Evolutionary conservation across 2,329 filamentous ascomycete genomes (phyloP), one percentile per base, ranked within the genome.

Genomic region (Fusarium nurragi): DNA sequence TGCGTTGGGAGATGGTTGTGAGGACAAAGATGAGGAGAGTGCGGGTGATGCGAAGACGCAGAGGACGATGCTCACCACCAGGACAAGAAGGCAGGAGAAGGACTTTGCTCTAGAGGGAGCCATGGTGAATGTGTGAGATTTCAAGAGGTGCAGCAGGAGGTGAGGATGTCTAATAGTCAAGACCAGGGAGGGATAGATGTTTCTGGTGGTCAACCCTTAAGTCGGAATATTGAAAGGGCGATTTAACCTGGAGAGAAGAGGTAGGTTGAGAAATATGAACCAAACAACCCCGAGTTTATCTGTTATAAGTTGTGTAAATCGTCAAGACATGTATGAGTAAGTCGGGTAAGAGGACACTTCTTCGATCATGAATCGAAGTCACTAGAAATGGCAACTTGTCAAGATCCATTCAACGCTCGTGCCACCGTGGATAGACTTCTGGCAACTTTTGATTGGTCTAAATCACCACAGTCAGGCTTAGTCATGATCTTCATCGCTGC

Each of bases 1-100:
- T 56, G 79, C 75, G 7, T 78, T 73, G 34, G 74, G 73, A 45
- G 78, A 72, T 60, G 39, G 71, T 32, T 60, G 59, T 48, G 71
- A 62, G n/a, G 76, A 65, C 52, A 71, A 59, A 23, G 76, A 66
- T 32, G 78, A 72, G 28, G 73, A 73, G 16, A 57, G 45, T 26
- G 55, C 66, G 13, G 70, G 71, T 28, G 65, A 60, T 50, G 69
- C 54, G 30, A 73, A 68, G 44, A 68, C 46, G 56, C 71, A 72
- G 25, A 76, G 49, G 10, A 77, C 23, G 39, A 77, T 28, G 28
- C 63, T 67, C 30, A 77, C 52, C 10, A 74, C 32, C n/a, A 74
- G 51, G 49, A 68, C 62, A 39, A 73, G 18, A 21, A 70, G 23
- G 34, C 70, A 30, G 1, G 68, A 38, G 19, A 70, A 51, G 1